Conservation (phyloP, 345 rosid species). For the Theobroma cacao region DNA sequence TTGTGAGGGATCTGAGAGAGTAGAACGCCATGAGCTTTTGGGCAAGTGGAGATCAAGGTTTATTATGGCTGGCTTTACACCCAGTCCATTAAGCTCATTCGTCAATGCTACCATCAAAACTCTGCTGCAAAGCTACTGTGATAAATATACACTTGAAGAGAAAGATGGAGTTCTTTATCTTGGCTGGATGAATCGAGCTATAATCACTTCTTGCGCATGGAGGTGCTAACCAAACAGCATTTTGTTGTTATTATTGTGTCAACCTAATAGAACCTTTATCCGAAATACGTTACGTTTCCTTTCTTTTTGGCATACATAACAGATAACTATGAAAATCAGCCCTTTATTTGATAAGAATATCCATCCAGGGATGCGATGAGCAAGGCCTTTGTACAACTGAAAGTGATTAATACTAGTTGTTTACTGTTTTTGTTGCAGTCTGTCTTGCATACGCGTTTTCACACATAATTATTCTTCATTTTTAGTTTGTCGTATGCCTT, state of each 20-base stretch:
- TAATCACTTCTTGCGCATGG: slow-evolving; percentile 87
- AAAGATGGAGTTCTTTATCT: slow-evolving; percentile 72
- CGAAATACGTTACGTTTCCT: not conserved
- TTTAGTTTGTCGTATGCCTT: not conserved
- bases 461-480: not conserved
- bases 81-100: slow-evolving; percentile 60
- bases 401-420: not conserved
- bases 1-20: slow-evolving; percentile 88
- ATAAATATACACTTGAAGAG: slow-evolving; percentile 73
- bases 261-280: not conserved
- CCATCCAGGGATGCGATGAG: not conserved
- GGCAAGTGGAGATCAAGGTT: slow-evolving; percentile 89
- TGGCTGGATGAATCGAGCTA: slow-evolving; percentile 83
- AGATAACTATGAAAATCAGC: not conserved
- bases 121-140: slow-evolving; percentile 59
- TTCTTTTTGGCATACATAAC: not conserved
- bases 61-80: slow-evolving; percentile 85
- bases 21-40: slow-evolving; percentile 79
- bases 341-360: not conserved
- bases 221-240: slow-evolving; percentile 24
- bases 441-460: not conserved
- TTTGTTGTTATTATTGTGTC: not conserved
- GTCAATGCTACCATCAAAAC: slow-evolving; percentile 75
- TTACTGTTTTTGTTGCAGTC: not conserved
- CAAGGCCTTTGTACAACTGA: not conserved